A percentile compares a stretch with the other conserved stretches of the same genome.
These are phyloP conservation scores for Fusarium virguliforme DNA, from an alignment of 2,329 filamentous ascomycete species.

Conservation along the genomic window DNA sequence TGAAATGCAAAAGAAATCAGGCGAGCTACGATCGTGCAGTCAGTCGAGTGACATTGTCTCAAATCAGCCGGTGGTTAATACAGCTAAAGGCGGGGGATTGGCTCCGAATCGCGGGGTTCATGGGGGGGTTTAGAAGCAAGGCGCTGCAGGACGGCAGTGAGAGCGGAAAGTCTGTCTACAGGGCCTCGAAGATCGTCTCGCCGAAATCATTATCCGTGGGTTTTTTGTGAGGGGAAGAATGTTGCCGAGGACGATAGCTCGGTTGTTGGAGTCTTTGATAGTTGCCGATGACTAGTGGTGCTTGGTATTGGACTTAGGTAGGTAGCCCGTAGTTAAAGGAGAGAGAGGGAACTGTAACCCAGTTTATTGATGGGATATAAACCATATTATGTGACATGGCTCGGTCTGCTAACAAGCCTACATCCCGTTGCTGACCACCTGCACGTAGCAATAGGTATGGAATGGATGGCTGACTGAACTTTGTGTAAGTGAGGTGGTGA, in stretches of 20 bases:
- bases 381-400: background rate
- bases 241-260: constrained; percentile 9
- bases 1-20: constrained; percentile 9
- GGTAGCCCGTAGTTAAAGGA: too few species aligned
- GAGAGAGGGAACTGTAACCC: too few species aligned
- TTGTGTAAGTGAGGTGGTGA: constrained; percentile 1
- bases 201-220: constrained; percentile 7
- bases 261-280: constrained; percentile 6
- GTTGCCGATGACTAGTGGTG: background rate
- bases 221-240: background rate
- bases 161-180: background rate
- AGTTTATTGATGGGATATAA: background rate
- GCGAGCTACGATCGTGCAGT: constrained; percentile 15
- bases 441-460: background rate
- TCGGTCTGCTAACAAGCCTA: background rate
- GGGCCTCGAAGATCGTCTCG: background rate
- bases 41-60: constrained; percentile 2
- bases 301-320: background rate
- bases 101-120: constrained; percentile 15
- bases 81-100: constrained; percentile 13
- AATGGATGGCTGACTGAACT: background rate
- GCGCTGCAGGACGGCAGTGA: constrained; percentile 4
- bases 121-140: constrained; percentile 8
- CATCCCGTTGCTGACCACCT: background rate
- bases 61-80: constrained; percentile 9